Evolutionary conservation across 306 rosid genomes (phyloP).

Genomic region (Quercus gilva): DNA sequence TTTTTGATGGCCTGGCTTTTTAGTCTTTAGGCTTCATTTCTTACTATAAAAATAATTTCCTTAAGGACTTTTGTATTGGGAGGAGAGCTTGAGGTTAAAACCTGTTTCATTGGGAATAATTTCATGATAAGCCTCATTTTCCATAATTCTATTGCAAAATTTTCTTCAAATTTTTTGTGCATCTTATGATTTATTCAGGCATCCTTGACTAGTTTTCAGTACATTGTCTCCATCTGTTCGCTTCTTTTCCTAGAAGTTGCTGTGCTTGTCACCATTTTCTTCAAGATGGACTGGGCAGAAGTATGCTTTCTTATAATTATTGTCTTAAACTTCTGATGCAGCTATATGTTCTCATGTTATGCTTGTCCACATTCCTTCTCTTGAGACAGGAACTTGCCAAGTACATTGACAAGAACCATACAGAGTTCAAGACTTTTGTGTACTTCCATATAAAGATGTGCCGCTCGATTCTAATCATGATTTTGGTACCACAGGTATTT

Average conservation of each 20-base stretch:
- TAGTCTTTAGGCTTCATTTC: not conserved
- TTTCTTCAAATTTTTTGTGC: not conserved
- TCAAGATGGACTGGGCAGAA: conserved; percentile 38
- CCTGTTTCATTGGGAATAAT: not conserved
- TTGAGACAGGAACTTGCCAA: conserved; percentile 32
- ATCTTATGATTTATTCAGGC: not conserved
- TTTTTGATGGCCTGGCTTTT: not conserved
- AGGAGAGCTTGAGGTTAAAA: not conserved
- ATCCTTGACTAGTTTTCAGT: conserved; percentile 41
- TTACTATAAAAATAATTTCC: not conserved
- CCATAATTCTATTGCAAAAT: not conserved
- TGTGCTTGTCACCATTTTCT: conserved; percentile 24
- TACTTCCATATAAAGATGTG: conserved; percentile 32
- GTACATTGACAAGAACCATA: conserved; percentile 27
- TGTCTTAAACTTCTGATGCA: not conserved
- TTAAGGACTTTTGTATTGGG: not conserved
- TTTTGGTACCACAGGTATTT: conserved; percentile 53
- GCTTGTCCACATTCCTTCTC: not conserved
- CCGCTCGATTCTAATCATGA: conserved; percentile 32
- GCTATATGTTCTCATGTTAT: not conserved
- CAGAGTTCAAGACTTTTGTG: conserved; percentile 28
- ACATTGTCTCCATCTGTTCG: conserved; percentile 24
- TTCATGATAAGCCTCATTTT: not conserved
- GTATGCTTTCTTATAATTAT: conserved; percentile 31
- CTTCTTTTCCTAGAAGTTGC: conserved; percentile 37